Conservation (phyloP, 805 yeast species). For the Candida krabiensis region DNA sequence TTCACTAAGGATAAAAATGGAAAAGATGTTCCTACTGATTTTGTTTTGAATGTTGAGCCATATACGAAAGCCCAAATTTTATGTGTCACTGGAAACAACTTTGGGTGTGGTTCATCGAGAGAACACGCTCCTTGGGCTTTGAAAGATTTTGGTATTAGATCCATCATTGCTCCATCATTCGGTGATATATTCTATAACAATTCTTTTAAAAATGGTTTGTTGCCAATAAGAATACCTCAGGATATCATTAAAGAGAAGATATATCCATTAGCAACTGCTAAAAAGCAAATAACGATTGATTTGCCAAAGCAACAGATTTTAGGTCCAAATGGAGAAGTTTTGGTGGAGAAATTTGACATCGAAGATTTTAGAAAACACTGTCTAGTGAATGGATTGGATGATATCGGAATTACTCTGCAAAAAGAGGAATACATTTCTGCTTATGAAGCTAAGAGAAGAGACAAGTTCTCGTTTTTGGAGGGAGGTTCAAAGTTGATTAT, state of each 20-base stretch:
- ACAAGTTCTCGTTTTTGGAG: slow-evolving; percentile 87
- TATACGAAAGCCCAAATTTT: slow-evolving; percentile 78
- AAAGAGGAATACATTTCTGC: slow-evolving; percentile 74
- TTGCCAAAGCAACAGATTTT: slow-evolving; percentile 81
- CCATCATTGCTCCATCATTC: slow-evolving; percentile 95
- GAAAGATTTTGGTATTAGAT: slow-evolving; percentile 94
- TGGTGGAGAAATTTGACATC: slow-evolving; percentile 81
- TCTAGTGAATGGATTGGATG: slow-evolving; percentile 91
- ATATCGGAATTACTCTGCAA: slow-evolving; percentile 91
- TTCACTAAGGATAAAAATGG: slow-evolving; percentile 69
- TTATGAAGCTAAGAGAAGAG: slow-evolving; percentile 77
- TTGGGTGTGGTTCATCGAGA: slow-evolving; percentile 98
- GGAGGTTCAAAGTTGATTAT: slow-evolving; percentile 71
- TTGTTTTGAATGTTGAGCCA: slow-evolving; percentile 83
- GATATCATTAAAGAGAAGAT: slow-evolving; percentile 69
- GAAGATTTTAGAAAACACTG: slow-evolving; percentile 95
- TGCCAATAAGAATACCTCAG: slow-evolving; percentile 89
- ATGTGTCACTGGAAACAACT: slow-evolving; percentile 93
- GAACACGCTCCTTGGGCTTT: slow-evolving; percentile 99
- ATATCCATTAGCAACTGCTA: slow-evolving; percentile 76
- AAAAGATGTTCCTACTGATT: slow-evolving; percentile 81
- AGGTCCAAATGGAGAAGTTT: slow-evolving; percentile 65
- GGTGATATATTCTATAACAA: slow-evolving; percentile 98
- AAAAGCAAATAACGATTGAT: slow-evolving; percentile 73
- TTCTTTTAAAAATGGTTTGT: slow-evolving; percentile 92